Evolutionary conservation across 768 basidiomycete species (phyloP), one percentile per base, ranked within the genome.

Genomic region (Multifurca ochricompacta): DNA sequence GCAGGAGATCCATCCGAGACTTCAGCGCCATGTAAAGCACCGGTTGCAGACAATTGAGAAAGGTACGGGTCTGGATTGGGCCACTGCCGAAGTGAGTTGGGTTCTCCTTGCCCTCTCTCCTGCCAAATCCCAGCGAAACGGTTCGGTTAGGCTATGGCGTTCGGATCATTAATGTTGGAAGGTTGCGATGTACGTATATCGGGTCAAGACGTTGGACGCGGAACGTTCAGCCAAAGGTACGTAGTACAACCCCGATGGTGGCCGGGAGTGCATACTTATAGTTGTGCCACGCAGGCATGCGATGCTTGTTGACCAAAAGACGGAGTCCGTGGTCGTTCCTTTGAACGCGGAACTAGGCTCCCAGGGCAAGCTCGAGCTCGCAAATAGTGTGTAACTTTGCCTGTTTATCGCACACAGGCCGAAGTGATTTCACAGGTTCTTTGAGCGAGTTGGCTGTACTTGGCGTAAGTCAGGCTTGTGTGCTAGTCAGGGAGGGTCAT

Each of bases 171-270:
- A 31, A 79, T 95, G 82, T 70, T 80, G 2, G 85, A 91, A 48
- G 90, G 90, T 1, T 81, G 74, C 58, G 87, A 94, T 64, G 77
- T 96, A 8, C 80, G 92, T 14, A 89, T 96, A 30, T 92, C 91
- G 2, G 93, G 93, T 6, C 93, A 96, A 67, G 93, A 95, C 65
- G 90, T 93, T 0, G 93, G 92, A 0, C 68, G 92, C 35, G 92
- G 93, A 2, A 93, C 91, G 10, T 91, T 93, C 69, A 90, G 87
- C 59, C 88, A 91, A 48, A 74, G 86, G 78, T 78, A 42, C 14
- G 70, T 56, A 23, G 32, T 19, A 51, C 3, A 5, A 42, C 23
- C 13, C 34, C 13, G 30, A 40, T 34, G 18, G 4, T 23, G 42
- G n/a, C n/a, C n/a, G n/a, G n/a, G n/a, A n/a, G 18, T 19, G 18